A percentile compares a stretch with the other conserved stretches of the same genome.
These are phyloP conservation scores for Bacidia gigantensis DNA, from an alignment of 495 filamentous ascomycete genomes.

Conservation along the genomic window DNA sequence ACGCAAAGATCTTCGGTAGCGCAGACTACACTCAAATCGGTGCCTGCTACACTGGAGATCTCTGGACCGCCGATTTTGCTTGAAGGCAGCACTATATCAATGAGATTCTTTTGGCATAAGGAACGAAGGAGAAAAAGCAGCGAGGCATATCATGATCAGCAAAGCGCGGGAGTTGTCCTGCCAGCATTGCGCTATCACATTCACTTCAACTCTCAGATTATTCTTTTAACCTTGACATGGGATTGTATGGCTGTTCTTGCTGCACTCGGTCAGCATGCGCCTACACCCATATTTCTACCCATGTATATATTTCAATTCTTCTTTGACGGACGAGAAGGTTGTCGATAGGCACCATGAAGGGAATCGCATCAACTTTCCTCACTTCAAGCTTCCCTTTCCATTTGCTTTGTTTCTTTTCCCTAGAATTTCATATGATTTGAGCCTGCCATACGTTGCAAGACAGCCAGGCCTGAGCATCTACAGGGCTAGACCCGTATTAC, in stretches of 20 bases:
- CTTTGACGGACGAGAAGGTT: not conserved
- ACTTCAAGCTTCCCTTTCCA: not conserved
- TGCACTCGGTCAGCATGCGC: not conserved
- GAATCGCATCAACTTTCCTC: not conserved
- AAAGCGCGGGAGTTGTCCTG: not conserved
- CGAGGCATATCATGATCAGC: slow-evolving; percentile 3
- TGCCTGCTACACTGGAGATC: slow-evolving; percentile 3
- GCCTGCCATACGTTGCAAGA: too few species aligned
- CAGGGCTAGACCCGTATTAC: too few species aligned
- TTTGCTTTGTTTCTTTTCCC: not conserved
- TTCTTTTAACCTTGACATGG: not conserved
- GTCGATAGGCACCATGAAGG: not conserved
- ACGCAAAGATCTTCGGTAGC: slow-evolving; percentile 11
- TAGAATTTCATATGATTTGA: too few species aligned
- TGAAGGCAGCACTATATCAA: not conserved
- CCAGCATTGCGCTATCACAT: not conserved
- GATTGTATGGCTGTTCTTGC: not conserved
- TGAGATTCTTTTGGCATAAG: not conserved
- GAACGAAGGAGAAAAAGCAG: not conserved
- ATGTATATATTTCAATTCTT: slow-evolving; percentile 8
- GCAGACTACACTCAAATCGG: slow-evolving; percentile 5
- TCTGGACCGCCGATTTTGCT: slow-evolving; percentile 10
- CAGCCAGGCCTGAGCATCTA: too few species aligned
- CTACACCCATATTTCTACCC: not conserved
- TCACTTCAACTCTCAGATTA: not conserved